Evolutionary conservation across 768 basidiomycete species (phyloP), one percentile per base, ranked within the genome.

Genomic region (Panellus pusillus): DNA sequence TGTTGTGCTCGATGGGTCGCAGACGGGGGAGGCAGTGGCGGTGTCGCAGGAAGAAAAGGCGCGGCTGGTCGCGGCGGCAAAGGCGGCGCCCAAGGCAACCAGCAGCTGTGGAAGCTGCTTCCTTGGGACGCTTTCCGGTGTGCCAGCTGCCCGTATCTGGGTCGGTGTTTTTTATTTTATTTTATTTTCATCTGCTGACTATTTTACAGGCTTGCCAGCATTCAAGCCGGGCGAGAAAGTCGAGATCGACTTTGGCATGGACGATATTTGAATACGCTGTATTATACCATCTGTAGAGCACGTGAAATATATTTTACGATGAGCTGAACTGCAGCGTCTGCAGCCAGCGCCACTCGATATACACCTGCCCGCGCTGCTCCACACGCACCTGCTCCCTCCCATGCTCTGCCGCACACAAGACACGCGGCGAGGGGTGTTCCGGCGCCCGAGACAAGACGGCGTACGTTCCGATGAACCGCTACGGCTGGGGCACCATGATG

Each of bases 191-290:
- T 39, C 35, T 47, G 50, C 54, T 27, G 55, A 36, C 55, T 57
- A 19, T 50, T 61, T 50, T 37, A n/a, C 63, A 98, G 96, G 97
- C 62, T 80, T 98, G 27, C 97, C 97, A 42, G 93, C 96, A 12
- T 98, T 99, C 77, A 91, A 96, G 70, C 96, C 97, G 2, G 97
- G 97, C 51, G 93, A 98, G 76, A 96, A 98, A 75, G 93, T 99
- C 24, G 87, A 93, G 76, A 91, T 95, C 55, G 82, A 89, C 65
- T 79, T 94, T 56, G 82, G 80, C 46, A 91, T 90, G 86, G 93
- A 95, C 68, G 93, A 97, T 69, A 82, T 94, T 57, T 96, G 71
- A 74, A 29, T 44, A 47, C 47, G 29, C 12, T 48, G 52, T 39
- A 52, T 44, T 47, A 49, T 43, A 46, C 38, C 27, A n/a, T 28